These are phyloP conservation scores for Vitellaria paradoxa DNA, from an alignment of 179 eudicot genomes.

Conservation along the genomic window DNA sequence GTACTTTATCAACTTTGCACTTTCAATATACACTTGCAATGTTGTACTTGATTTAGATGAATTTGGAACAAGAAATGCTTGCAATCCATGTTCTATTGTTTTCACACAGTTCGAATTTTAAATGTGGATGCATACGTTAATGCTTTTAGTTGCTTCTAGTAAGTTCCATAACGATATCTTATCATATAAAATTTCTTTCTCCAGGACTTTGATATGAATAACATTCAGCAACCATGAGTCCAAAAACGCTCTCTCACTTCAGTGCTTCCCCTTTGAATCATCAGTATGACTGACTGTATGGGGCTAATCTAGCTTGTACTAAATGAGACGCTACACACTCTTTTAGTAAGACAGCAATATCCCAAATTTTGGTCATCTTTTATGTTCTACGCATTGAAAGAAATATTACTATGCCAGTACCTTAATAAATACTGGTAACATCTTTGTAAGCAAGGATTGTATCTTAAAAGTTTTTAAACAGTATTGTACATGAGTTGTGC, in stretches of 20 bases:
- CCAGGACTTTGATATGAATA: background rate
- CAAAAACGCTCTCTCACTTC: too few relatives aligned
- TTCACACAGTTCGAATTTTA: background rate
- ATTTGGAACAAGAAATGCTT: background rate
- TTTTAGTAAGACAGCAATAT: background rate
- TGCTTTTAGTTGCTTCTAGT: background rate
- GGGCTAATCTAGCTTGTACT: background rate
- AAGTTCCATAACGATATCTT: background rate
- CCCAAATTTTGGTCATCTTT: background rate
- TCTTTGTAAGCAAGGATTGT: background rate
- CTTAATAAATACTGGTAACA: too few relatives aligned
- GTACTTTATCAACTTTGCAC: conserved; percentile 28
- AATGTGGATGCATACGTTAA: background rate
- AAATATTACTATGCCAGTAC: background rate
- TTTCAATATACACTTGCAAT: background rate
- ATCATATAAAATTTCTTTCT: background rate
- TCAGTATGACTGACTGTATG: too few relatives aligned
- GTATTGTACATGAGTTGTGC: background rate
- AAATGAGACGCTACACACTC: background rate
- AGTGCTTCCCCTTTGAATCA: too few relatives aligned
- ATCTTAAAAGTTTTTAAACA: background rate
- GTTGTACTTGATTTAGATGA: conserved; percentile 1
- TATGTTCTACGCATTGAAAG: background rate
- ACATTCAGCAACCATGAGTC: too few relatives aligned
- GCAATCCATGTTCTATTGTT: too few relatives aligned